Evolutionary conservation across 73 alveolate genomes (phyloP), one percentile per base, ranked within the genome.

Genomic region (Paramecium pentaurelia): DNA sequence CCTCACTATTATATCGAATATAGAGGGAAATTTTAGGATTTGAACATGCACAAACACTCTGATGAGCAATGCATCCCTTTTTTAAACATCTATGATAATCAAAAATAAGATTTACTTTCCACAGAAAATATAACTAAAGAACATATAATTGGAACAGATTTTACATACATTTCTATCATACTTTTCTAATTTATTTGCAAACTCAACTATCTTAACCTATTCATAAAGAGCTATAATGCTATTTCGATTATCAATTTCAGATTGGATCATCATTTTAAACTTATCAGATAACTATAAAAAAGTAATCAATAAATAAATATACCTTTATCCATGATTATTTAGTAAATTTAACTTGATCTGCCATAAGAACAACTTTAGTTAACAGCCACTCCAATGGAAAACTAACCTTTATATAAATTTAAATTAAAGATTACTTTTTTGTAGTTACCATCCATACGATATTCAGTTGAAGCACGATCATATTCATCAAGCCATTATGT

Each of bases 401-500:
- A 25, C 71, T 22, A 8, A 89, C 73, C 94, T 83, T 22, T 7
- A 45, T 16, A 16, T 25, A 71, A 2, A 6, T 42, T 14, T 36
- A 45, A 54, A 54, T 7, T 22, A 16, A 16, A 71, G 20, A 42
- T 18, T 40, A 89, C 94, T 49, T 89, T 89, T 38, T 89, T 89
- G 9, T 36, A 28, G 34, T 71, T 71, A 22, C 94, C 94, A 12
- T 70, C 75, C 54, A 54, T 54, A n/a, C 92, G 60, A 70, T 89
- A 89, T 20, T 89, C 94, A 32, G 49, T 12, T 5, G 58, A 38
- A 45, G 94, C 94, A 45, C 77, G 68, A 45, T 70, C 71, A 32
- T 44, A 89, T 51, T 38, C 77, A 44, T 94, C 96, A 18, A 95
- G 59, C 98, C 98, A 96, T 60, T 95, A 47, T 11, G 94, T 93